Conservation (phyloP, 345 rosid genomes). For the Limnanthes douglasii region DNA sequence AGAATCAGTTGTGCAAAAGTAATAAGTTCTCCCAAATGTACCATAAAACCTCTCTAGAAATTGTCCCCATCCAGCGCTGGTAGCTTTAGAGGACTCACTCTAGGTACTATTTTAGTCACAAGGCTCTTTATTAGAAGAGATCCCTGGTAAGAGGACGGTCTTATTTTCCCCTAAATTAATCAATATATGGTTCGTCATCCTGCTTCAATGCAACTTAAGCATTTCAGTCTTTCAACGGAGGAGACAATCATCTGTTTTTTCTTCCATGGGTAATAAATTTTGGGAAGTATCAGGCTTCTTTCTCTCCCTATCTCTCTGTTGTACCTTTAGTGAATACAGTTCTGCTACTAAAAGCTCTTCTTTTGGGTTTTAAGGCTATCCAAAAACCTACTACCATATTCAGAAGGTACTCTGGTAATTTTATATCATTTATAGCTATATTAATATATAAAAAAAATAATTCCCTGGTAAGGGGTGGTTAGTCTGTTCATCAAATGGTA, state of each 20-base stretch:
- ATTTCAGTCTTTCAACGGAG: too few species aligned
- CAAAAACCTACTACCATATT: constrained; percentile 61
- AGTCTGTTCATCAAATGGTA: constrained; percentile 51
- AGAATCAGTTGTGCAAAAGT: too few species aligned
- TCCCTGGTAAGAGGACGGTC: constrained; percentile 39
- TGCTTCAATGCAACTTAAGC: constrained; percentile 41
- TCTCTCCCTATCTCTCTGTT: constrained; percentile 34
- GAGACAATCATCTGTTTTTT: constrained; percentile 27
- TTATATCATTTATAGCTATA: constrained; percentile 19
- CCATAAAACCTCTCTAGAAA: too few species aligned
- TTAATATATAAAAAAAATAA: constrained; percentile 23
- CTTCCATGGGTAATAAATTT: constrained; percentile 34
- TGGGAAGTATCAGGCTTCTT: constrained; percentile 47
- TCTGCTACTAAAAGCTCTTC: constrained; percentile 38
- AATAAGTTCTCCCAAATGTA: too few species aligned
- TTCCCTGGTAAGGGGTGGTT: constrained; percentile 99
- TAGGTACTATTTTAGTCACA: constrained; percentile 21
- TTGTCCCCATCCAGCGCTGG: background rate
- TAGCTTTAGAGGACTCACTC: constrained; percentile 9
- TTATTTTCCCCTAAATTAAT: constrained; percentile 14
- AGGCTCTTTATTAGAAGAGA: constrained; percentile 15
- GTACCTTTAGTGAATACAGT: constrained; percentile 26
- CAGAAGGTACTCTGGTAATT: constrained; percentile 78
- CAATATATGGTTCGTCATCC: constrained; percentile 37
- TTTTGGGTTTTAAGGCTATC: constrained; percentile 64